These are phyloP conservation scores for Kazachstania sp. DNA, from an alignment of 1,139 yeast genomes.

Conservation along the genomic window DNA sequence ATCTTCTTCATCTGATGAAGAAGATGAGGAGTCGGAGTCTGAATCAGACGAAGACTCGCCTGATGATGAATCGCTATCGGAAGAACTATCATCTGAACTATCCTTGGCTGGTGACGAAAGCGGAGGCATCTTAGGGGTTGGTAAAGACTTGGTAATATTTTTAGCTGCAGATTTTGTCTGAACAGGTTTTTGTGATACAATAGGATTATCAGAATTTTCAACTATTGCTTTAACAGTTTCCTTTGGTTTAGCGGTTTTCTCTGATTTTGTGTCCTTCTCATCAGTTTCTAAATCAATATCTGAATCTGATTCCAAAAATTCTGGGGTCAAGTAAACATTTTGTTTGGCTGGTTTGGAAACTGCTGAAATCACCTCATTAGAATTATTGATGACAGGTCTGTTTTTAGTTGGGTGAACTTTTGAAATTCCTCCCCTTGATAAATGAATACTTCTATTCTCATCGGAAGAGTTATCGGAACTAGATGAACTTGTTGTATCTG, in stretches of 20 bases:
- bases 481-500: not conserved
- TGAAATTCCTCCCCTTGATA: too few species aligned
- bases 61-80: constrained; percentile 6
- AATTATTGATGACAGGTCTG: not conserved
- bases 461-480: not conserved
- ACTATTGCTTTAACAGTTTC: not conserved
- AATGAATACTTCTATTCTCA: not conserved
- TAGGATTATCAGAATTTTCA: not conserved
- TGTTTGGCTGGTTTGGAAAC: not conserved
- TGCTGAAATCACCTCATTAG: not conserved
- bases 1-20: constrained; percentile 17
- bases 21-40: constrained; percentile 8
- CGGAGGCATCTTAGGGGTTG: not conserved
- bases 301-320: not conserved
- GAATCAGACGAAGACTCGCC: constrained; percentile 2
- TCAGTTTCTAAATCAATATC: not conserved
- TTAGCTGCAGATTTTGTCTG: too few species aligned
- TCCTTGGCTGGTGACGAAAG: not conserved
- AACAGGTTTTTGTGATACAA: not conserved
- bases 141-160: not conserved
- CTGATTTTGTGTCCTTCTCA: not conserved
- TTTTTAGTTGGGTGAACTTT: not conserved
- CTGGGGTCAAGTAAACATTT: not conserved
- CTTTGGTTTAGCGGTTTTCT: not conserved
- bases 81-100: not conserved